Conservation (phyloP, 805 yeast species). For the Metschnikowia lachancei region DNA sequence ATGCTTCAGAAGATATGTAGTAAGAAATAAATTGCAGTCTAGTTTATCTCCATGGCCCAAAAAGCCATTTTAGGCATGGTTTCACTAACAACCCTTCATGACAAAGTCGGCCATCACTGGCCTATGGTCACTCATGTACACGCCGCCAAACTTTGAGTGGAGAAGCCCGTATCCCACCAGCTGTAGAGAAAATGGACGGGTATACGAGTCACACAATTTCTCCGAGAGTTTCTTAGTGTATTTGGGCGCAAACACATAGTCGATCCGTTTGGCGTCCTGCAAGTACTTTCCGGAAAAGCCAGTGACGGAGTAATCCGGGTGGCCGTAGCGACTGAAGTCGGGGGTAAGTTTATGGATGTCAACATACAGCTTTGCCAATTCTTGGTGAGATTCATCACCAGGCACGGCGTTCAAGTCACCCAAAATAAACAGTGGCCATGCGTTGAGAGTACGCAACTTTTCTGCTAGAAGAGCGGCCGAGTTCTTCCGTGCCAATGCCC, state of each 20-base stretch:
- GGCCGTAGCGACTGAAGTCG: slow-evolving; percentile 29
- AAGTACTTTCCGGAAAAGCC: slow-evolving; percentile 32
- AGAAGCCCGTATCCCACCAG: slow-evolving; percentile 29
- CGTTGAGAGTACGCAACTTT: slow-evolving; percentile 15
- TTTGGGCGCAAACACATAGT: slow-evolving; percentile 32
- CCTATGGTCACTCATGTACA: slow-evolving; percentile 37
- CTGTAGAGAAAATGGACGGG: slow-evolving; percentile 17
- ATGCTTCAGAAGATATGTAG: too few relatives aligned
- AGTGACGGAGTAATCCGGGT: slow-evolving; percentile 30
- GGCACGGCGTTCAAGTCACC: slow-evolving; percentile 33
- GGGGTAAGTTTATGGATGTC: slow-evolving; percentile 25
- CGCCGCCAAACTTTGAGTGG: slow-evolving; percentile 33
- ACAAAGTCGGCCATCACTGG: slow-evolving; percentile 33
- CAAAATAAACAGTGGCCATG: slow-evolving; percentile 33
- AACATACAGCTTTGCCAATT: slow-evolving; percentile 13
- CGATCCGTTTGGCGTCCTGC: slow-evolving; percentile 32
- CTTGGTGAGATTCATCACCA: slow-evolving; percentile 21
- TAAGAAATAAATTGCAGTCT: too few relatives aligned
- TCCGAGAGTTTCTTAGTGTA: slow-evolving; percentile 19
- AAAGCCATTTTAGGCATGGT: too few relatives aligned
- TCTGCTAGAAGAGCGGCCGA: slow-evolving; percentile 12
- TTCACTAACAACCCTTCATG: slow-evolving; percentile 4
- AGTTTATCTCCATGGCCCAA: too few relatives aligned
- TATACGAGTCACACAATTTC: slow-evolving; percentile 18
- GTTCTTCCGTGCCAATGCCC: slow-evolving; percentile 13